phyloP scores from a whole-genome alignment of 352 stramenopile species.

The Phytophthora pinifolia region DNA sequence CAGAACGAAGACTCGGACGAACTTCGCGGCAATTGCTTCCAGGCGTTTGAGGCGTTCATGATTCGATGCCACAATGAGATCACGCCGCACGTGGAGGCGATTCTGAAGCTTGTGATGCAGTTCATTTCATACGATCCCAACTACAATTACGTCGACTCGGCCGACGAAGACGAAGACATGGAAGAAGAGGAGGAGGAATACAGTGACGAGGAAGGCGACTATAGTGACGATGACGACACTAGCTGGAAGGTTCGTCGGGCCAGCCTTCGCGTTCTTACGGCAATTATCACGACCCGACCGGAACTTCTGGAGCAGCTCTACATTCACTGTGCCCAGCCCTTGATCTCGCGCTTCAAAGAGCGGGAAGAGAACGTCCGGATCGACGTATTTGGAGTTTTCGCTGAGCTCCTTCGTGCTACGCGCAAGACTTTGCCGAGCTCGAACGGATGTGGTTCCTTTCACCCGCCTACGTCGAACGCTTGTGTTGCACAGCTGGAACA shows the following conservation, averaged over 20 bases:
- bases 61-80: constrained; percentile 96
- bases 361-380: constrained; percentile 98
- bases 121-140: constrained; percentile 99
- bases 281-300: constrained; percentile 88
- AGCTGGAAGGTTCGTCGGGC: constrained; percentile 97
- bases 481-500: constrained; percentile 61
- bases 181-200: constrained; percentile 87
- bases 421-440: constrained; percentile 47
- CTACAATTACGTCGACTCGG: constrained; percentile 96
- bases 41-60: constrained; percentile 97
- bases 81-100: constrained; percentile 92
- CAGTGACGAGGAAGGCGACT: constrained; percentile 86
- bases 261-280: constrained; percentile 91
- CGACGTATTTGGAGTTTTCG: constrained; percentile 96
- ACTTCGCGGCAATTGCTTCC: constrained; percentile 97
- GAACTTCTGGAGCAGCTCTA: constrained; percentile 89
- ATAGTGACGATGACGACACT: constrained; percentile 93
- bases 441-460: constrained; percentile 21
- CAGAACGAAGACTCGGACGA: constrained; percentile 95
- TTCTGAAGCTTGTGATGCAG: constrained; percentile 87
- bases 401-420: constrained; percentile 87
- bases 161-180: constrained; percentile 88
- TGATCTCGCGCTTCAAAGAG: constrained; percentile 94
- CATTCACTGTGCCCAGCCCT: constrained; percentile 71
- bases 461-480: constrained; percentile 37